Evolutionary conservation across 352 stramenopile species (phyloP).

Genomic region (Peronospora belbahrii): DNA sequence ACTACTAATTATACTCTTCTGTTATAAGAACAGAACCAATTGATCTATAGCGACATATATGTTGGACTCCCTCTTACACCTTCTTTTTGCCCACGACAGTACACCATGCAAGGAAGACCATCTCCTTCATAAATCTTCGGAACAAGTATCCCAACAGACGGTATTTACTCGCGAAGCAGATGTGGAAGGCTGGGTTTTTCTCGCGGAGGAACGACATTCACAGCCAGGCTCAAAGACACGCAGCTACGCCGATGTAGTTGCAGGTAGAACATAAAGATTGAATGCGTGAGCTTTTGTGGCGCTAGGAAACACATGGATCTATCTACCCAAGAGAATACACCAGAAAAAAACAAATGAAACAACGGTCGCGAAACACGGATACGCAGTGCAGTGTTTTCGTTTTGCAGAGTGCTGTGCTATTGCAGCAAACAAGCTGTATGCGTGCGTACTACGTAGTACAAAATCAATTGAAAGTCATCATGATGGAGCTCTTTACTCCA

Average conservation of each 20-base stretch:
- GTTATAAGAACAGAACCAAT: not conserved
- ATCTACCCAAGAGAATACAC: not conserved
- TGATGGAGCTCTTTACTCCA: slow-evolving; percentile 1
- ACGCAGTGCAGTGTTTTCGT: slow-evolving; percentile 1
- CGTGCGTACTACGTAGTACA: slow-evolving; percentile 3
- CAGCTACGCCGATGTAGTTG: slow-evolving; percentile 43
- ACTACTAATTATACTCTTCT: not conserved
- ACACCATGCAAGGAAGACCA: slow-evolving; percentile 4
- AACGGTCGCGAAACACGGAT: not conserved
- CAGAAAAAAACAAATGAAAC: not conserved
- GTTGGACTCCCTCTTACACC: slow-evolving; percentile 32
- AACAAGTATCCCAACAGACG: slow-evolving; percentile 25
- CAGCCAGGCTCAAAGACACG: slow-evolving; percentile 16
- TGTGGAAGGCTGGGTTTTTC: slow-evolving; percentile 44
- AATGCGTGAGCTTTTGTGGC: not conserved
- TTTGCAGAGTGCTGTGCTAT: slow-evolving; percentile 3
- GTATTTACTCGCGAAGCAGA: slow-evolving; percentile 30
- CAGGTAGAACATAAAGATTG: slow-evolving; percentile 15
- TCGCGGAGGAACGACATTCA: slow-evolving; percentile 25
- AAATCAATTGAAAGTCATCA: slow-evolving; percentile 11
- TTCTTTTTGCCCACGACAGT: slow-evolving; percentile 22
- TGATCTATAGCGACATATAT: too few relatives aligned
- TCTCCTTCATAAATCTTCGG: not conserved
- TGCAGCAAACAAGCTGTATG: not conserved
- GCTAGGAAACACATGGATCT: not conserved